Percentiles rank a stretch among this genome's conserved stretches.
phyloP scores from a whole-genome alignment of 208 protist genomes.

The Acanthamoeba polyphaga region DNA sequence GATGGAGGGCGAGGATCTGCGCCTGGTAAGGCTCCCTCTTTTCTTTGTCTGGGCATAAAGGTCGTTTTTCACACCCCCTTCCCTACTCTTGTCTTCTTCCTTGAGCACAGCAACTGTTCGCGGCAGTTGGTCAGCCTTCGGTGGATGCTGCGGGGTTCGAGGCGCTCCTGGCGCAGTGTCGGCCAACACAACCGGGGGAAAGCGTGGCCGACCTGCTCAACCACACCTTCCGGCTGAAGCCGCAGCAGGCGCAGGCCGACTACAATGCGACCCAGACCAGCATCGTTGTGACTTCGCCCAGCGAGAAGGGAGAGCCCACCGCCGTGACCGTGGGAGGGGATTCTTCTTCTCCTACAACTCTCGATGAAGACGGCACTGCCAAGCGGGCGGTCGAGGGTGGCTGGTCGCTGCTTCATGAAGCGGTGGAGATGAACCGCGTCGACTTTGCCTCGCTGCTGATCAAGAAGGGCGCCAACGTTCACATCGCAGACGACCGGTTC shows the following conservation, averaged over 20 bases:
- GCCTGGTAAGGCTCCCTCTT: too few species aligned
- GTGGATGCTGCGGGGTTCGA: neutral
- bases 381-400: neutral
- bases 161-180: neutral
- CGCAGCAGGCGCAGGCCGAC: neutral
- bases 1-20: too few species aligned
- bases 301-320: neutral
- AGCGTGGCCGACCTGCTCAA: neutral
- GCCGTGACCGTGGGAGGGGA: neutral
- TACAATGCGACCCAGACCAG: neutral
- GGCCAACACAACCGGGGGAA: neutral
- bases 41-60: too few species aligned
- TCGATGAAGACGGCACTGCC: neutral
- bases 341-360: neutral
- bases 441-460: neutral
- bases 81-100: too few species aligned
- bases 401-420: slow-evolving; percentile 57
- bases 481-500: slow-evolving; percentile 12
- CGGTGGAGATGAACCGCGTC: neutral
- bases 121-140: neutral
- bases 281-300: neutral
- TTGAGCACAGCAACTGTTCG: neutral
- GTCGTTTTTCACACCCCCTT: too few species aligned
- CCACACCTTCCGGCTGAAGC: neutral
- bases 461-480: neutral